A percentile compares a stretch with the other conserved stretches of the same genome.
These are phyloP conservation scores for Beauveria australis DNA, from an alignment of 2,329 filamentous ascomycete genomes.

Conservation along the genomic window DNA sequence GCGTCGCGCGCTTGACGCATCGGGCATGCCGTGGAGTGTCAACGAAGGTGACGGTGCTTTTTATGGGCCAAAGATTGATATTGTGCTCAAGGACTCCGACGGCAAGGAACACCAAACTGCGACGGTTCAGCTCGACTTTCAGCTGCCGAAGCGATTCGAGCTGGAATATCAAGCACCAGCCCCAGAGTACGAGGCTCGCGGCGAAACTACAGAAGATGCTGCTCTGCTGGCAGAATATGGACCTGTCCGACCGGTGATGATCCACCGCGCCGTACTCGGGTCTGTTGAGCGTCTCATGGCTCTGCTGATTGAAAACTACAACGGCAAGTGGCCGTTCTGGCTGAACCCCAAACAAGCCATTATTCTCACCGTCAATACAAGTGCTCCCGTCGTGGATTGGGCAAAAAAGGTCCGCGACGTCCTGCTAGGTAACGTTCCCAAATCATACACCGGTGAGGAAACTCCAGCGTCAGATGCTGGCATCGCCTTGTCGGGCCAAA, in stretches of 20 bases:
- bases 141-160: conserved; percentile 74
- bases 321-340: conserved; percentile 81
- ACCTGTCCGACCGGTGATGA: conserved; percentile 62
- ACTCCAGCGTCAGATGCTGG: conserved; percentile 28
- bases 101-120: conserved; percentile 85
- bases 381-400: conserved; percentile 42
- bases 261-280: conserved; percentile 78
- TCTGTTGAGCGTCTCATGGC: conserved; percentile 81
- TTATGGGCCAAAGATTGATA: conserved; percentile 88
- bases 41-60: conserved; percentile 83
- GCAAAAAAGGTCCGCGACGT: conserved; percentile 39
- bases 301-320: conserved; percentile 73
- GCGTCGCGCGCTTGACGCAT: conserved; percentile 47
- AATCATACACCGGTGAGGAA: conserved; percentile 26
- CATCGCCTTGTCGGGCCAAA: conserved; percentile 40
- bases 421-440: conserved; percentile 37
- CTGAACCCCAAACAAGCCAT: conserved; percentile 71
- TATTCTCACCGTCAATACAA: conserved; percentile 64
- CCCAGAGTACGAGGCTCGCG: conserved; percentile 50
- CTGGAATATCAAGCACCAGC: conserved; percentile 66
- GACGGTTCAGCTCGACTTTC: conserved; percentile 84
- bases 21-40: conserved; percentile 62
- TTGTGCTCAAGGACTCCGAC: conserved; percentile 69
- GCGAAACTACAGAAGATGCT: conserved; percentile 41
- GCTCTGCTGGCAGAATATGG: conserved; percentile 43